Evolutionary conservation across 2,329 filamentous ascomycete species (phyloP).

Genomic region (Chaetomium sp.): DNA sequence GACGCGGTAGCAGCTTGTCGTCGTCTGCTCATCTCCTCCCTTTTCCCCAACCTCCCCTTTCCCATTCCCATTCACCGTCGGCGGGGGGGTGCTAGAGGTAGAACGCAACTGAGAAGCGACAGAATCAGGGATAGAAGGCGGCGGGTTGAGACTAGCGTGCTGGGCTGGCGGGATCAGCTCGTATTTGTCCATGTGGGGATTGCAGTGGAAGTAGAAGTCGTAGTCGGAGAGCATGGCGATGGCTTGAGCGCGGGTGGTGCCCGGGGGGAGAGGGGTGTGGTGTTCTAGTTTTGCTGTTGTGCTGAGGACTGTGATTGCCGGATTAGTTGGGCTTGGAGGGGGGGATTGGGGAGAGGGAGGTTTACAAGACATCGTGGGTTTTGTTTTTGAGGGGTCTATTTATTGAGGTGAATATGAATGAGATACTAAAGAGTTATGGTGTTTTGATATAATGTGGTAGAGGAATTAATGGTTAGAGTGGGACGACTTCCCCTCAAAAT

Average conservation of each 20-base stretch:
- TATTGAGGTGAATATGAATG: neutral
- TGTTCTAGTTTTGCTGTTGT: conserved; percentile 38
- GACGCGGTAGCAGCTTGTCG: conserved; percentile 36
- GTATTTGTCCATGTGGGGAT: conserved; percentile 45
- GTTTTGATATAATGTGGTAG: neutral
- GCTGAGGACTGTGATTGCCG: conserved; percentile 33
- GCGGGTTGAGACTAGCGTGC: conserved; percentile 13
- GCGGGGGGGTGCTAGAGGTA: neutral
- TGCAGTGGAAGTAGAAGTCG: conserved; percentile 44
- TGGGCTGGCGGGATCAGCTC: conserved; percentile 27
- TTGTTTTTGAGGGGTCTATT: neutral
- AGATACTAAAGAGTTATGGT: neutral
- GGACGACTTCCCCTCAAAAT: too few species aligned
- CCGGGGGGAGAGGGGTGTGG: conserved; percentile 36
- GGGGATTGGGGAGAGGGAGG: neutral
- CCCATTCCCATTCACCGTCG: neutral
- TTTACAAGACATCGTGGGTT: conserved; percentile 16
- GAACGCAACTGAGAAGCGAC: conserved; percentile 22
- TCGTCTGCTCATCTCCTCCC: conserved; percentile 14
- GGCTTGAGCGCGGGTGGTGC: conserved; percentile 30
- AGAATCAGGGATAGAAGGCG: conserved; percentile 21
- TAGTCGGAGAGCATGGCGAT: conserved; percentile 45
- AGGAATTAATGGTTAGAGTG: too few species aligned
- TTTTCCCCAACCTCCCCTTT: neutral
- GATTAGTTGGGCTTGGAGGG: neutral